phyloP scores from a whole-genome alignment of 345 rosid genomes.

The Gossypium anomalum region DNA sequence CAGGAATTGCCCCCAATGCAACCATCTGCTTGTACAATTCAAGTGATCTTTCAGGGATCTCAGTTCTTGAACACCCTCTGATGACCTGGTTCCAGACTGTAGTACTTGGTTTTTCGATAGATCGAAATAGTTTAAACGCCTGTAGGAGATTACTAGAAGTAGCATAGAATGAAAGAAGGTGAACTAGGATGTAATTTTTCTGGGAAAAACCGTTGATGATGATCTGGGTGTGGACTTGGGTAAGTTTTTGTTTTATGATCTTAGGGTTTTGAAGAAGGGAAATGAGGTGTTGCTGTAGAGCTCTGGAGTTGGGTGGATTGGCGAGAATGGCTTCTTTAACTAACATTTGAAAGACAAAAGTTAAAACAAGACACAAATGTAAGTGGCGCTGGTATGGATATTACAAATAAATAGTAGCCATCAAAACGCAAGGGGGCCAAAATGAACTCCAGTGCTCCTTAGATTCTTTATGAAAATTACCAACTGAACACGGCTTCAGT shows the following conservation, averaged over 20 bases:
- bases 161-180: constrained; percentile 32
- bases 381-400: background rate
- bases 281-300: constrained; percentile 36
- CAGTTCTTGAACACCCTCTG: constrained; percentile 33
- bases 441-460: no score
- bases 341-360: constrained; percentile 19
- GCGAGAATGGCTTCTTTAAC: constrained; percentile 10
- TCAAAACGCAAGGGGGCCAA: no score
- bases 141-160: constrained; percentile 16
- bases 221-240: constrained; percentile 36
- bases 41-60: constrained; percentile 23
- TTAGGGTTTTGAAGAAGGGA: constrained; percentile 26
- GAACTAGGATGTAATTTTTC: constrained; percentile 30
- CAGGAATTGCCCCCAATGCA: constrained; percentile 25
- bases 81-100: constrained; percentile 52
- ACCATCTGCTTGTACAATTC: constrained; percentile 37
- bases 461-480: background rate
- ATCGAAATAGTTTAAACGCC: constrained; percentile 23
- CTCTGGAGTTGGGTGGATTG: constrained; percentile 24
- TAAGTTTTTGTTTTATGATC: background rate
- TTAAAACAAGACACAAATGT: background rate
- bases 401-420: no score
- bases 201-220: constrained; percentile 29
- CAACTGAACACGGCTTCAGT: background rate
- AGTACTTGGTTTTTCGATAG: constrained; percentile 30